Conservation (phyloP, 2,329 filamentous ascomycete species). For the Colletotrichum eleusines region DNA sequence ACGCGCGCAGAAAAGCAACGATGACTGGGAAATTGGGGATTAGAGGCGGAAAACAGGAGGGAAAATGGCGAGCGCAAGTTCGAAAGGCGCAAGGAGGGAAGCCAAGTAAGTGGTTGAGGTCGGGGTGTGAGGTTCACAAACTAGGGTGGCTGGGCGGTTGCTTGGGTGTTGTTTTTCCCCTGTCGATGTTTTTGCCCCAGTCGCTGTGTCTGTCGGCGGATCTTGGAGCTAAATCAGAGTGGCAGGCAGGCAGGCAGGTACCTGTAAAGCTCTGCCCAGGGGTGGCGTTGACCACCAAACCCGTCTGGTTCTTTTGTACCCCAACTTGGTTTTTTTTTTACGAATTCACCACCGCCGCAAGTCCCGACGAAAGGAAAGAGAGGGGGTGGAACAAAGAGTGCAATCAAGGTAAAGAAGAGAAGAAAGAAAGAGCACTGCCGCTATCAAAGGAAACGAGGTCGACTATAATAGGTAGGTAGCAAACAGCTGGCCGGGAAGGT, state of each 20-base stretch:
- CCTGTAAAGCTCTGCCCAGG: slow-evolving; percentile 7
- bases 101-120: slow-evolving; percentile 21
- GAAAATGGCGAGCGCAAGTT: slow-evolving; percentile 17
- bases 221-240: slow-evolving; percentile 37
- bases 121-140: slow-evolving; percentile 35
- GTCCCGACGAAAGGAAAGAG: not conserved
- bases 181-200: slow-evolving; percentile 32
- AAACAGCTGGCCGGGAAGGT: slow-evolving; percentile 16
- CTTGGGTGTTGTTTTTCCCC: slow-evolving; percentile 32
- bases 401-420: not conserved
- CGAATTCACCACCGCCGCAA: not conserved
- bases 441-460: not conserved
- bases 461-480: no score
- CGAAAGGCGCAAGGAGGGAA: slow-evolving; percentile 28
- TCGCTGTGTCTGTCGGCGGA: slow-evolving; percentile 18
- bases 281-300: not conserved
- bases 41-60: slow-evolving; percentile 7
- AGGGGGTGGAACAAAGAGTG: not conserved
- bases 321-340: not conserved
- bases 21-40: slow-evolving; percentile 13
- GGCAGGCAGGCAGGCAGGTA: slow-evolving; percentile 20
- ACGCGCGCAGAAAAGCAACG: slow-evolving; percentile 30
- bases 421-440: not conserved
- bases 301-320: not conserved
- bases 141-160: slow-evolving; percentile 41